phyloP scores from a whole-genome alignment of 345 rosid species.

The Populus pruinosa region DNA sequence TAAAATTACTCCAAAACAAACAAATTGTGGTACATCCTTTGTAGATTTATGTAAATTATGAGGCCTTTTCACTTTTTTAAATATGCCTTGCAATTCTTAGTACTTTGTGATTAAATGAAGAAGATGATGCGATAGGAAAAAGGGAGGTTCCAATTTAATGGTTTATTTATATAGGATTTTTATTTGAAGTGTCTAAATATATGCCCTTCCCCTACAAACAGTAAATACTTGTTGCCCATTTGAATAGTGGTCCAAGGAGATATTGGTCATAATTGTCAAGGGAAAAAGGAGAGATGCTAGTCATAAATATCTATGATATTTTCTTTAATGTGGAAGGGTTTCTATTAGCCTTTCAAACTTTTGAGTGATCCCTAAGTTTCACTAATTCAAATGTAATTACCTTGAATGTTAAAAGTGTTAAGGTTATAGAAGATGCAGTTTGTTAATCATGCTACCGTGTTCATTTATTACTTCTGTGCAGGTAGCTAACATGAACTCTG shows the following conservation, averaged over 20 bases:
- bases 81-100: too few relatives aligned
- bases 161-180: too few relatives aligned
- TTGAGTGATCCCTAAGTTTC: background rate
- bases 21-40: too few relatives aligned
- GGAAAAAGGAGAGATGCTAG: background rate
- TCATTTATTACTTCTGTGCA: constrained; percentile 26
- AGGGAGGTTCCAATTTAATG: too few relatives aligned
- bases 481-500: constrained; percentile 40
- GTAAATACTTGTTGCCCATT: background rate
- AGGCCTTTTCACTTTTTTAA: too few relatives aligned
- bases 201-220: background rate
- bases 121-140: too few relatives aligned
- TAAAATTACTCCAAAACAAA: too few relatives aligned
- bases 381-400: too few relatives aligned
- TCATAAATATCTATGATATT: background rate
- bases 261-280: background rate
- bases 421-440: constrained; percentile 3
- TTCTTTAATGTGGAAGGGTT: background rate
- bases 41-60: too few relatives aligned
- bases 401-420: background rate
- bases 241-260: background rate
- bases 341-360: background rate
- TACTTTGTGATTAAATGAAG: too few relatives aligned
- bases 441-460: background rate
- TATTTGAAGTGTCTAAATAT: too few relatives aligned